A percentile compares a stretch with the other conserved stretches of the same genome.
Conservation (phyloP, 352 stramenopile genomes). For the Pseudoperonospora humuli region DNA sequence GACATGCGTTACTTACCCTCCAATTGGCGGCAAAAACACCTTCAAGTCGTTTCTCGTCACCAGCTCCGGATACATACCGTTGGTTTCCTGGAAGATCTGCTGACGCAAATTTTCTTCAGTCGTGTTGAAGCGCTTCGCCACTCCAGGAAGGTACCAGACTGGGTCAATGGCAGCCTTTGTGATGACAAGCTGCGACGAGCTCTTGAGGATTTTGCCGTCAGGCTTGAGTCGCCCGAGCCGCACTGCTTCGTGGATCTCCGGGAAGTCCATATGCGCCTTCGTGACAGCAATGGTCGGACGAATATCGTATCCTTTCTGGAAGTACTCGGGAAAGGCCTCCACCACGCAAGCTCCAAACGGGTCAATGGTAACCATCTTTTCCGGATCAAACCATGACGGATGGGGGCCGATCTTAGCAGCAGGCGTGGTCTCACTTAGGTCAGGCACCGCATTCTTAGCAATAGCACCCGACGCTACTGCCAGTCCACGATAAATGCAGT, state of each 20-base stretch:
- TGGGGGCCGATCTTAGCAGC: conserved; percentile 97
- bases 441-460: conserved; percentile 50
- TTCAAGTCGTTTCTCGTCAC: conserved; percentile 98
- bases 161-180: conserved; percentile 98
- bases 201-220: conserved; percentile 94
- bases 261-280: conserved; percentile 98
- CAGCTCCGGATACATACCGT: conserved; percentile 99
- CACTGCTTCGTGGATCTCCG: conserved; percentile 96
- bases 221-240: conserved; percentile 89
- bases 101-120: conserved; percentile 93
- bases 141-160: conserved; percentile 98
- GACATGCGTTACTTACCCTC: conserved; percentile 56
- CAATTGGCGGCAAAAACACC: conserved; percentile 98
- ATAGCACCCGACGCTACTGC: conserved; percentile 84
- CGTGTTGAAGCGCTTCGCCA: conserved; percentile 97
- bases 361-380: conserved; percentile 88
- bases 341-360: conserved; percentile 72
- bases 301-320: conserved; percentile 97
- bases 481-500: conserved; percentile 98
- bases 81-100: conserved; percentile 98
- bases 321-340: conserved; percentile 89
- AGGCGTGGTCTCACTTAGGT: conserved; percentile 90
- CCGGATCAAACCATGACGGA: conserved; percentile 91
- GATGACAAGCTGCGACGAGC: conserved; percentile 87
- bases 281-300: conserved; percentile 96